These are phyloP conservation scores for Syncephalastrum contaminatum DNA, from an alignment of 371 early-diverging fungal genomes.

Conservation along the genomic window DNA sequence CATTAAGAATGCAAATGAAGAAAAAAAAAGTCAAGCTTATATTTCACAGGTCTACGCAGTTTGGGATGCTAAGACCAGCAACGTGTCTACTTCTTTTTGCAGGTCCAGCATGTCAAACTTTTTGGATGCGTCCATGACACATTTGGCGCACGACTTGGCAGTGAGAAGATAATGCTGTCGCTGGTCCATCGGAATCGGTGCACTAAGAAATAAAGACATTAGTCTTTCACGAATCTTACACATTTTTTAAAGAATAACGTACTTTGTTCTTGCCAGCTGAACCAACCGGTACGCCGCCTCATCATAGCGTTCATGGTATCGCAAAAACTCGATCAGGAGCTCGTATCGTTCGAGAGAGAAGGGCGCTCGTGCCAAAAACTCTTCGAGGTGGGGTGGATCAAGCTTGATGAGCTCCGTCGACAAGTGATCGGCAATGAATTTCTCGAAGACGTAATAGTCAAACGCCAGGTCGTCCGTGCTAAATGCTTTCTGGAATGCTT, in stretches of 20 bases:
- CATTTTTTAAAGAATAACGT: too few species aligned
- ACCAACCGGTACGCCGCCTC: slow-evolving; percentile 26
- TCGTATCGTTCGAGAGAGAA: slow-evolving; percentile 22
- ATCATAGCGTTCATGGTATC: slow-evolving; percentile 24
- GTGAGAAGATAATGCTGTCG: slow-evolving; percentile 12
- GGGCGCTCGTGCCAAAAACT: slow-evolving; percentile 24
- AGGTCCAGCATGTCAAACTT: slow-evolving; percentile 15
- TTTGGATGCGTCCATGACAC: slow-evolving; percentile 12
- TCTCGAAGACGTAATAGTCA: slow-evolving; percentile 29
- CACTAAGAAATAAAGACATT: slow-evolving; percentile 10
- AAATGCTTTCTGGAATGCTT: slow-evolving; percentile 24
- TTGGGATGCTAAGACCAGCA: not conserved
- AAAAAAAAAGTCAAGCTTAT: too few species aligned
- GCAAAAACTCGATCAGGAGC: slow-evolving; percentile 30
- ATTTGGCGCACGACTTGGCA: slow-evolving; percentile 18
- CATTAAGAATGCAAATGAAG: too few species aligned
- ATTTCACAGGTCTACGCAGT: too few species aligned
- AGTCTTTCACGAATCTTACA: too few species aligned
- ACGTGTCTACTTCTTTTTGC: slow-evolving; percentile 8
- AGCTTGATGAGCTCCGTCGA: slow-evolving; percentile 28
- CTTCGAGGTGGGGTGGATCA: slow-evolving; percentile 26
- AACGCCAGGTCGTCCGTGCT: slow-evolving; percentile 21
- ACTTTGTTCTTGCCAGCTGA: slow-evolving; percentile 20
- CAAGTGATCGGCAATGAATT: slow-evolving; percentile 20
- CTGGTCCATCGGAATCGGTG: slow-evolving; percentile 12